A percentile compares a stretch with the other conserved stretches of the same genome.
Conservation (phyloP, 2,329 filamentous ascomycete genomes). For the Talaromyces sp. region DNA sequence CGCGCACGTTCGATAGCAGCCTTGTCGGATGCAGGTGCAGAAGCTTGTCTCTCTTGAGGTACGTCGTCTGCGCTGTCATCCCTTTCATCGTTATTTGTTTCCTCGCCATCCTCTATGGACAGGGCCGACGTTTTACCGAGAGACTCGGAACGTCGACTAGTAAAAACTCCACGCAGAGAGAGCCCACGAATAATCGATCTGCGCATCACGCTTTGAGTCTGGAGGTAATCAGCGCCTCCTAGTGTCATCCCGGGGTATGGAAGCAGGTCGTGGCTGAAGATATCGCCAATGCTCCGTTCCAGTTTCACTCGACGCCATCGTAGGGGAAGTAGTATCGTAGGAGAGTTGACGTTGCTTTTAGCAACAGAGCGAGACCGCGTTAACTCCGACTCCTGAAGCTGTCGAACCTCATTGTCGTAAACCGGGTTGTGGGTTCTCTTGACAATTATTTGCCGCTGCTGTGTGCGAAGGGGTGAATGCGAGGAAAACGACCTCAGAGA, state of each 20-base stretch:
- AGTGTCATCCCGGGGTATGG: slow-evolving; percentile 77
- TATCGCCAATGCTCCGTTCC: slow-evolving; percentile 67
- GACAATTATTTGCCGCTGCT: slow-evolving; percentile 69
- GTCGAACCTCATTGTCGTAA: slow-evolving; percentile 45
- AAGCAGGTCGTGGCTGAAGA: slow-evolving; percentile 77
- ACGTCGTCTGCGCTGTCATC: neutral
- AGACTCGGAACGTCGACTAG: slow-evolving; percentile 63
- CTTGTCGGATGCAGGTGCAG: neutral
- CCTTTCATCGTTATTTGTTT: slow-evolving; percentile 8
- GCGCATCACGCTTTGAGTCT: slow-evolving; percentile 74
- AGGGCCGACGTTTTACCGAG: slow-evolving; percentile 26
- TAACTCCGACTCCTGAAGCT: slow-evolving; percentile 50
- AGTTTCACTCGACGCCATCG: slow-evolving; percentile 71
- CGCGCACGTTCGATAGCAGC: neutral
- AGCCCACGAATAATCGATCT: slow-evolving; percentile 56
- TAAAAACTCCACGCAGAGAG: slow-evolving; percentile 72
- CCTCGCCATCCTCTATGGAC: slow-evolving; percentile 11
- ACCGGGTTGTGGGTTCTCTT: slow-evolving; percentile 74
- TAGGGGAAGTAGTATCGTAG: slow-evolving; percentile 68
- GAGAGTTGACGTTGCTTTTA: slow-evolving; percentile 52
- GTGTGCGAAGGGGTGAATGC: slow-evolving; percentile 58
- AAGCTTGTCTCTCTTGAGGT: neutral
- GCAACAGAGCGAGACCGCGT: slow-evolving; percentile 75
- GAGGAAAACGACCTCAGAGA: slow-evolving; percentile 77
- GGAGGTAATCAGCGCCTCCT: slow-evolving; percentile 64